phyloP scores from a whole-genome alignment of 805 yeast genomes.

The Saturnispora sekii region DNA sequence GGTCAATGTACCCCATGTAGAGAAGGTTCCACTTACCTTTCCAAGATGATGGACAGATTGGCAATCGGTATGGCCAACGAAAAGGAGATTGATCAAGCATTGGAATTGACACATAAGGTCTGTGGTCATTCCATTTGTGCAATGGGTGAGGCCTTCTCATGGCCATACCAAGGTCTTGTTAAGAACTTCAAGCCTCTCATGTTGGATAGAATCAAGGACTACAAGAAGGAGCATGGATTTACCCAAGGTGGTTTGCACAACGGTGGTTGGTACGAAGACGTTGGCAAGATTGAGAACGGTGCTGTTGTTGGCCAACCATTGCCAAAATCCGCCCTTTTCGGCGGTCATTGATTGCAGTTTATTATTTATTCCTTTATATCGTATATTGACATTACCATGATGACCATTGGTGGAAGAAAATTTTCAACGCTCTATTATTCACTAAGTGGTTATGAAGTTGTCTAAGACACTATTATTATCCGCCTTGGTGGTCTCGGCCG shows the following conservation, averaged over 20 bases:
- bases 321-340: conserved; percentile 31
- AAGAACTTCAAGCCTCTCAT: conserved; percentile 77
- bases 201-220: conserved; percentile 65
- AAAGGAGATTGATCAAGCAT: conserved; percentile 75
- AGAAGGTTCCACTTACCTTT: conserved; percentile 85
- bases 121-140: conserved; percentile 93
- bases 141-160: conserved; percentile 85
- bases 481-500: not conserved
- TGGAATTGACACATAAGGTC: conserved; percentile 75
- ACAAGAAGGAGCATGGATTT: conserved; percentile 35
- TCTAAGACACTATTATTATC: not conserved
- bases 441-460: not conserved
- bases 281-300: conserved; percentile 52
- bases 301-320: conserved; percentile 50
- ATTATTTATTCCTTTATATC: conserved; percentile 6
- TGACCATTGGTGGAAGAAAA: not conserved
- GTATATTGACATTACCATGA: not conserved
- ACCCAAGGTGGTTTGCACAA: conserved; percentile 30
- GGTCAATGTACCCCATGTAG: conserved; percentile 95
- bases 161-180: conserved; percentile 88
- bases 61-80: conserved; percentile 69
- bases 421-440: not conserved
- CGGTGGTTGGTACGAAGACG: conserved; percentile 71
- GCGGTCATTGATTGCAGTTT: conserved; percentile 16
- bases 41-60: conserved; percentile 77